phyloP scores from a whole-genome alignment of 495 filamentous ascomycete species.

The Chaetomidium leptoderma region DNA sequence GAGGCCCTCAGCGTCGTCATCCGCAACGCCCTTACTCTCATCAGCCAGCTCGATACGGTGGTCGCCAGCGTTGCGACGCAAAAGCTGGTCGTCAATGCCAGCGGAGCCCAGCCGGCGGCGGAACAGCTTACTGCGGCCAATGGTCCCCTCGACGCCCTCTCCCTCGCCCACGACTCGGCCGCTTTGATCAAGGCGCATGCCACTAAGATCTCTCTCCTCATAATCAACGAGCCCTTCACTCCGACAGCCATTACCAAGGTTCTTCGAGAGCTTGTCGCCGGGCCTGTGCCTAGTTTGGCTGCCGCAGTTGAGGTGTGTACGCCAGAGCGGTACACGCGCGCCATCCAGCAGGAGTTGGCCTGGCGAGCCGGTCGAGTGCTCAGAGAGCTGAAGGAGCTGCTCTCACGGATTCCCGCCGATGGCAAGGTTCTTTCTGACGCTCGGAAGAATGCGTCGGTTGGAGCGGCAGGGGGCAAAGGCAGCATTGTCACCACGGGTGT shows the following conservation, averaged over 20 bases:
- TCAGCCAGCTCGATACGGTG: slow-evolving; percentile 36
- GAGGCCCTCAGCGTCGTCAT: slow-evolving; percentile 25
- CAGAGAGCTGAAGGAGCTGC: slow-evolving; percentile 42
- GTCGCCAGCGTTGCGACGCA: slow-evolving; percentile 29
- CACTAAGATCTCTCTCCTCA: slow-evolving; percentile 79
- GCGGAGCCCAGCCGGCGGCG: slow-evolving; percentile 1
- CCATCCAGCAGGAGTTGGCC: slow-evolving; percentile 54
- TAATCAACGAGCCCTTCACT: slow-evolving; percentile 81
- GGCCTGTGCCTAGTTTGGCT: slow-evolving; percentile 65
- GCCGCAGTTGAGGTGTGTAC: slow-evolving; percentile 62
- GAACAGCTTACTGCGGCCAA: not conserved
- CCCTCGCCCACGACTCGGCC: slow-evolving; percentile 60
- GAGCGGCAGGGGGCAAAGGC: slow-evolving; percentile 41
- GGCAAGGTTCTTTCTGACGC: slow-evolving; percentile 41
- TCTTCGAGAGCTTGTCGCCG: slow-evolving; percentile 59
- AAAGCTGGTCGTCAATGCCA: slow-evolving; percentile 1
- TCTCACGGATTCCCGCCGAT: slow-evolving; percentile 44
- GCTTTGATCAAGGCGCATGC: slow-evolving; percentile 70
- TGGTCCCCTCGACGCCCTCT: slow-evolving; percentile 40
- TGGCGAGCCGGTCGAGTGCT: slow-evolving; percentile 45
- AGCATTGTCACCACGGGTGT: slow-evolving; percentile 57
- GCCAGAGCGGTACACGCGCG: slow-evolving; percentile 52
- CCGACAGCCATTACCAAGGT: slow-evolving; percentile 65
- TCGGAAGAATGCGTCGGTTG: slow-evolving; percentile 40
- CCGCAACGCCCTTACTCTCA: slow-evolving; percentile 27